phyloP scores from a whole-genome alignment of 352 stramenopile genomes.

The Pythium rishiriense region DNA sequence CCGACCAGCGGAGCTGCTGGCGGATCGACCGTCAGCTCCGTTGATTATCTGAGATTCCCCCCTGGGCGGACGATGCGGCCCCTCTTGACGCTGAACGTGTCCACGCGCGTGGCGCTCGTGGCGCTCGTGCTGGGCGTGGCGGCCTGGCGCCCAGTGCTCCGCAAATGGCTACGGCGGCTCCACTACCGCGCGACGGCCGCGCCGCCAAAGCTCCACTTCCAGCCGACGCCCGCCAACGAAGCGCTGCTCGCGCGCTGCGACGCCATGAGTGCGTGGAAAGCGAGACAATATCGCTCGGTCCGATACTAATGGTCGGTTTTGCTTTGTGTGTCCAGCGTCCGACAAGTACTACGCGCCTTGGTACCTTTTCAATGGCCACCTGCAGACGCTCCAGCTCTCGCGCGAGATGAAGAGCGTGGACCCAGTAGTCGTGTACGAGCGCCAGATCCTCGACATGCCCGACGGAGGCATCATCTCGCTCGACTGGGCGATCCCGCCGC shows the following conservation, averaged over 20 bases:
- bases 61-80: not conserved
- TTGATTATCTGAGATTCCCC: not conserved
- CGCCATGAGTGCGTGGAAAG: slow-evolving; percentile 43
- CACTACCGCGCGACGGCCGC: slow-evolving; percentile 47
- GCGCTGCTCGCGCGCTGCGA: slow-evolving; percentile 38
- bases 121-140: slow-evolving; percentile 7
- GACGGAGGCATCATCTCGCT: slow-evolving; percentile 71
- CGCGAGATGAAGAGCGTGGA: slow-evolving; percentile 41
- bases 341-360: slow-evolving; percentile 57
- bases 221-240: slow-evolving; percentile 35
- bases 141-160: slow-evolving; percentile 21
- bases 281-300: too few relatives aligned
- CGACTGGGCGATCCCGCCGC: slow-evolving; percentile 62
- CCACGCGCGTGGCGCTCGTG: slow-evolving; percentile 10
- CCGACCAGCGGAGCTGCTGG: not conserved
- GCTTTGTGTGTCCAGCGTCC: not conserved
- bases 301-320: not conserved
- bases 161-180: slow-evolving; percentile 19
- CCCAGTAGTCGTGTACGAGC: slow-evolving; percentile 50
- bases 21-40: not conserved
- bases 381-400: slow-evolving; percentile 61
- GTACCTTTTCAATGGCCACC: slow-evolving; percentile 68
- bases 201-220: slow-evolving; percentile 44
- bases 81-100: not conserved
- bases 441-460: slow-evolving; percentile 58